Evolutionary conservation across 2,329 filamentous ascomycete species (phyloP).

Genomic region (Zymoseptoria tritici): DNA sequence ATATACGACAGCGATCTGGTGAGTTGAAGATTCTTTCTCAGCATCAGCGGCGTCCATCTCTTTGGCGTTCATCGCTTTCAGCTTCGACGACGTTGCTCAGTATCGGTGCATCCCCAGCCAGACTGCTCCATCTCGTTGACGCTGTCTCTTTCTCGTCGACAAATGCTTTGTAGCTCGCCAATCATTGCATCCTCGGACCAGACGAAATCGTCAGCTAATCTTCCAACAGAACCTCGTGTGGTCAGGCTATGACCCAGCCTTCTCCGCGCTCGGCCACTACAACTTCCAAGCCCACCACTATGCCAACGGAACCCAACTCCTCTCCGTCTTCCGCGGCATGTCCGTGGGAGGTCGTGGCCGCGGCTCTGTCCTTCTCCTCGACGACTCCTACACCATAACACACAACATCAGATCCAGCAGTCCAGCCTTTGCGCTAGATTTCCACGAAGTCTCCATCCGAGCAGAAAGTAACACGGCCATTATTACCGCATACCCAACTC

Average conservation of each 20-base stretch:
- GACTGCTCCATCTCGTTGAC: too few species aligned
- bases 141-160: too few species aligned
- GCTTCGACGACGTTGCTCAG: neutral
- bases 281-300: constrained; percentile 2
- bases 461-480: constrained; percentile 3
- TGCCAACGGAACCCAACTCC: neutral
- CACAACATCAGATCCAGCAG: constrained; percentile 30
- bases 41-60: neutral
- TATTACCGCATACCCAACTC: neutral
- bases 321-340: constrained; percentile 1
- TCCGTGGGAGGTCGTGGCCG: constrained; percentile 2
- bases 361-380: constrained; percentile 6
- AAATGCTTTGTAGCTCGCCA: too few species aligned
- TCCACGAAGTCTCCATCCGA: constrained; percentile 35
- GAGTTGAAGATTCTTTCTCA: neutral
- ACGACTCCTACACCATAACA: constrained; percentile 26
- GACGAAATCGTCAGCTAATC: too few species aligned
- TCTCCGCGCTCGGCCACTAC: constrained; percentile 2
- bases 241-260: constrained; percentile 1
- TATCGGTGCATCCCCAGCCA: neutral
- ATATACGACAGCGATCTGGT: neutral
- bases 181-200: too few species aligned
- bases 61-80: neutral
- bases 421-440: constrained; percentile 22
- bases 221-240: constrained; percentile 1